phyloP scores from a whole-genome alignment of 352 stramenopile genomes.

The Phytophthora pisi region DNA sequence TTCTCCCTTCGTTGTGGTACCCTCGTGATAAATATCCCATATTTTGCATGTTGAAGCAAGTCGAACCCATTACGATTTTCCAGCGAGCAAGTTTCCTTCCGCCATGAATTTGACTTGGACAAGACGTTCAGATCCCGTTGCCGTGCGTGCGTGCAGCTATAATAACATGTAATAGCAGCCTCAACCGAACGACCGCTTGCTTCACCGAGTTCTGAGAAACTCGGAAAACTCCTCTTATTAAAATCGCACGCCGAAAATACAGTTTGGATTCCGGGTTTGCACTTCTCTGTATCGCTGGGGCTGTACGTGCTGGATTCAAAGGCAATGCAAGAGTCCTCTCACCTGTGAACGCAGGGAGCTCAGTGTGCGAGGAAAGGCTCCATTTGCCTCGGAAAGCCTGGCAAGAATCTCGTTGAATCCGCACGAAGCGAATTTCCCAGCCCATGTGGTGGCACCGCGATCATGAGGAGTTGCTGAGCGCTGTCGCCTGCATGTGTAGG shows the following conservation, averaged over 20 bases:
- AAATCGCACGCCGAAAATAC: constrained; percentile 12
- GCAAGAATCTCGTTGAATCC: constrained; percentile 4
- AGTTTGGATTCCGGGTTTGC: constrained; percentile 3
- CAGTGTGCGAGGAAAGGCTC: constrained; percentile 2
- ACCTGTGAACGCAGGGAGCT: neutral
- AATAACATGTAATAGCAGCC: neutral
- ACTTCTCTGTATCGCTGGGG: constrained; percentile 2
- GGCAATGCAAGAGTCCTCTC: neutral
- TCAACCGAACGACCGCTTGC: constrained; percentile 14
- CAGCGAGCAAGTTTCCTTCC: neutral
- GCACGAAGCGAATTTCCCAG: neutral
- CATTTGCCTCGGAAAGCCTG: neutral
- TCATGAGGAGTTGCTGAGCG: constrained; percentile 21
- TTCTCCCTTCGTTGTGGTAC: too few relatives aligned
- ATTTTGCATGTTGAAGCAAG: neutral
- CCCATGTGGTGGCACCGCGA: constrained; percentile 9
- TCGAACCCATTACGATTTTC: constrained; percentile 3
- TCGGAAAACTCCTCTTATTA: neutral
- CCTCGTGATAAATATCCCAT: too few relatives aligned
- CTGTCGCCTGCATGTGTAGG: too few relatives aligned
- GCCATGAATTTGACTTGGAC: neutral
- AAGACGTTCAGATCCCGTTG: constrained; percentile 2
- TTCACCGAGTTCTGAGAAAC: constrained; percentile 8
- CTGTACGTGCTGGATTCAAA: neutral
- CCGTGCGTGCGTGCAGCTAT: neutral